These are phyloP conservation scores for Pelargonium fulgidum DNA, from an alignment of 441 rosid genomes.

Conservation along the genomic window DNA sequence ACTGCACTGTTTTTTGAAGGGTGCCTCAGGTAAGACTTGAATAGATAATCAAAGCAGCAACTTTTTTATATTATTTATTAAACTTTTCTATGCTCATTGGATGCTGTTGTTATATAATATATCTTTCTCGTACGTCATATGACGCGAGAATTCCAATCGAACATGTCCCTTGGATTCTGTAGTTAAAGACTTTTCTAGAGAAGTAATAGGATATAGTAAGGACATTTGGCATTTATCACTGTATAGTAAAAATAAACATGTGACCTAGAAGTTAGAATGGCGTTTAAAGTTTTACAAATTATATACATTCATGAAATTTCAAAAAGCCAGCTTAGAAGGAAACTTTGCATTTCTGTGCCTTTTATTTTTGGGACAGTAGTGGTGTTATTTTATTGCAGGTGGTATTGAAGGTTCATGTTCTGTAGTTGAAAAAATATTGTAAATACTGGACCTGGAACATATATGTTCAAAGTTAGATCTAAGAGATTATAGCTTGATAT, in stretches of 20 bases:
- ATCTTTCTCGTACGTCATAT: background rate
- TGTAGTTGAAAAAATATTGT: background rate
- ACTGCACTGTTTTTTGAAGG: conserved; percentile 80
- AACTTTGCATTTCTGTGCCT: background rate
- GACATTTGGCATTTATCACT: too few species aligned
- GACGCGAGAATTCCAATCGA: too few species aligned
- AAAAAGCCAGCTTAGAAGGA: background rate
- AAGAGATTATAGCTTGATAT: background rate
- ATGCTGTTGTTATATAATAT: background rate
- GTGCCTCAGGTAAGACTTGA: conserved; percentile 51
- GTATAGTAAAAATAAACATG: too few species aligned
- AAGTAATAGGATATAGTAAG: too few species aligned
- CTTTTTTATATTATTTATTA: background rate
- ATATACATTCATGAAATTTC: background rate
- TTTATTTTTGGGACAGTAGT: conserved; percentile 2
- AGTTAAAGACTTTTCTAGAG: too few species aligned
- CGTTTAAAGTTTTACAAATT: background rate
- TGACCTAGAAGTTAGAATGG: too few species aligned
- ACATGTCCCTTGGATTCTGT: too few species aligned
- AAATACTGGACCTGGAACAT: background rate
- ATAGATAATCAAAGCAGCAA: background rate
- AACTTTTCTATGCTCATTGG: background rate
- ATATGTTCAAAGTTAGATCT: background rate
- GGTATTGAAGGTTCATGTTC: background rate
- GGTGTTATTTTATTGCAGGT: background rate